Evolutionary conservation across 108 stramenopile genomes (phyloP).

Genomic region (Fragilaria radians): DNA sequence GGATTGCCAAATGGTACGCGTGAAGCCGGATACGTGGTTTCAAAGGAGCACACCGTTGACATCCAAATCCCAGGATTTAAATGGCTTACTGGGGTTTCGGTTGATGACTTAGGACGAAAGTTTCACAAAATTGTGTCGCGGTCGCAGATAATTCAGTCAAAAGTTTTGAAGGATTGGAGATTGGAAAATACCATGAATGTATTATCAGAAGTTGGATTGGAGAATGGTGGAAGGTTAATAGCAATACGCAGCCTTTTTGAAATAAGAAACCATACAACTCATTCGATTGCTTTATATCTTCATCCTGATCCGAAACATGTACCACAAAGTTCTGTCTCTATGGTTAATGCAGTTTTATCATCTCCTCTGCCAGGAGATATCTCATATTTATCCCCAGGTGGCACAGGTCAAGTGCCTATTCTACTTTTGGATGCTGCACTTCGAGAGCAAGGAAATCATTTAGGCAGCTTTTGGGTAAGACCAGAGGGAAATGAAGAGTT

Average conservation of each 20-base stretch:
- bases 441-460: conserved; percentile 43
- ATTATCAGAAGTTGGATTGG: conserved; percentile 77
- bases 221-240: conserved; percentile 85
- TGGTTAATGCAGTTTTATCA: not conserved
- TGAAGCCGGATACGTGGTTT: conserved; percentile 10
- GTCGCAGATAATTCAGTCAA: conserved; percentile 36
- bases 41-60: conserved; percentile 60
- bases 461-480: conserved; percentile 73
- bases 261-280: conserved; percentile 80
- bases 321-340: conserved; percentile 6
- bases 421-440: conserved; percentile 70
- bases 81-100: conserved; percentile 75
- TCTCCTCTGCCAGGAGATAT: not conserved
- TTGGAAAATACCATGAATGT: conserved; percentile 75
- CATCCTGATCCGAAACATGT: conserved; percentile 66
- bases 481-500: conserved; percentile 32
- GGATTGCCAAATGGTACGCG: conserved; percentile 39
- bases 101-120: conserved; percentile 79
- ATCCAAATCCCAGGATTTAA: conserved; percentile 87
- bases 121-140: conserved; percentile 70
- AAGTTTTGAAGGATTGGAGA: conserved; percentile 67
- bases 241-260: conserved; percentile 73
- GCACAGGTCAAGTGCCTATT: conserved; percentile 47
- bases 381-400: conserved; percentile 28
- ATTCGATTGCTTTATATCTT: conserved; percentile 53